phyloP scores from a whole-genome alignment of 2,329 filamentous ascomycete species.

The Aspergillus fijiensis region DNA sequence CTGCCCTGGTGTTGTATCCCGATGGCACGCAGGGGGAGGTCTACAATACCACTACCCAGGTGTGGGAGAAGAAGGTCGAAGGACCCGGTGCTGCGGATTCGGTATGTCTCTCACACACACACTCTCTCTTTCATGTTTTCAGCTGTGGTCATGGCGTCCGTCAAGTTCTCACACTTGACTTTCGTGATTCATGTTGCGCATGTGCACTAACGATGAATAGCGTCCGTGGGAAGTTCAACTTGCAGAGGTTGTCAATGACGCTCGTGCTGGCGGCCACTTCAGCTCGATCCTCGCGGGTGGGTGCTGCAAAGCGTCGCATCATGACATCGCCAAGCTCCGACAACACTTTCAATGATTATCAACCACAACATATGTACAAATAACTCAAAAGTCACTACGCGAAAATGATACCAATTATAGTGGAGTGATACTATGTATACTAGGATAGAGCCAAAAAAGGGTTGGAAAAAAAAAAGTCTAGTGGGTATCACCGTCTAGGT shows the following conservation, averaged over 20 bases:
- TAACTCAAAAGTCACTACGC: not conserved
- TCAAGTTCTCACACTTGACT: too few species aligned
- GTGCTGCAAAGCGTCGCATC: slow-evolving; percentile 47
- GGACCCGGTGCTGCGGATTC: slow-evolving; percentile 19
- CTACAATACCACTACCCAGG: slow-evolving; percentile 63
- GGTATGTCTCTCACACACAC: slow-evolving; percentile 8
- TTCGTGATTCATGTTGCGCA: too few species aligned
- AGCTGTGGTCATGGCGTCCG: too few species aligned
- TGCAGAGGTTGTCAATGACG: slow-evolving; percentile 33
- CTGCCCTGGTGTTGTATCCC: slow-evolving; percentile 63
- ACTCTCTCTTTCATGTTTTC: not conserved
- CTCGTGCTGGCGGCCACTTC: slow-evolving; percentile 29
- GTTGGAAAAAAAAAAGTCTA: slow-evolving; percentile 11
- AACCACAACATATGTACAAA: not conserved
- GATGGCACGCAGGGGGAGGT: slow-evolving; percentile 68
- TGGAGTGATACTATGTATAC: not conserved
- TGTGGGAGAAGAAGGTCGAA: slow-evolving; percentile 50
- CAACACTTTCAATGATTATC: slow-evolving; percentile 16
- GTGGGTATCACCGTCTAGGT: slow-evolving; percentile 17
- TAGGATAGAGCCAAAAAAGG: not conserved
- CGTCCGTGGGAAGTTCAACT: slow-evolving; percentile 40
- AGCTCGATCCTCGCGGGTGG: slow-evolving; percentile 44
- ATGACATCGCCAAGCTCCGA: slow-evolving; percentile 34
- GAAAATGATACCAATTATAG: too few species aligned
- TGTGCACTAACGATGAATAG: slow-evolving; percentile 20